These are phyloP conservation scores for Camellia sinensis DNA, from an alignment of 148 eudicot species.

Conservation along the genomic window DNA sequence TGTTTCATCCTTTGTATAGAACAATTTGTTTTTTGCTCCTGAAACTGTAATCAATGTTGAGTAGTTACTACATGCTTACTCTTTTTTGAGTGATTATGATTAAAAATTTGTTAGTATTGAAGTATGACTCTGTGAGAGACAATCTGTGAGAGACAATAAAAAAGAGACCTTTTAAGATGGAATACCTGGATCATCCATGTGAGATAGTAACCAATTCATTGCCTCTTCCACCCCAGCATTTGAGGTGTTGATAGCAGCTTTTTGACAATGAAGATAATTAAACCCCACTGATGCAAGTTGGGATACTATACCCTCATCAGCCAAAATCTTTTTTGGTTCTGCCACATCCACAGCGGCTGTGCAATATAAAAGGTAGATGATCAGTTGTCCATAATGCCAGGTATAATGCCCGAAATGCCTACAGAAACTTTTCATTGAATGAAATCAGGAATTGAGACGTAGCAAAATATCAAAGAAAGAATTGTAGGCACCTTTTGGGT, in stretches of 20 bases:
- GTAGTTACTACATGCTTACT: too few species aligned
- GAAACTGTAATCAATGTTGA: constrained; percentile 20
- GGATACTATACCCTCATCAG: constrained; percentile 66
- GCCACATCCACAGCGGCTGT: constrained; percentile 43
- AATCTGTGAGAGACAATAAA: too few species aligned
- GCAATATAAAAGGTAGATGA: background rate
- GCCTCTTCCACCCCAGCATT: constrained; percentile 94
- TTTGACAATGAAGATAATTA: constrained; percentile 62
- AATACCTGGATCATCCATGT: constrained; percentile 95
- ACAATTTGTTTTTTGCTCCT: too few species aligned
- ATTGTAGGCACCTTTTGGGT: too few species aligned
- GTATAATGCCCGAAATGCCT: background rate
- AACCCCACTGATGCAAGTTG: constrained; percentile 93
- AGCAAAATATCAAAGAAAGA: too few species aligned
- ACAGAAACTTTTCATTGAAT: background rate
- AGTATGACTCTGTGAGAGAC: too few species aligned
- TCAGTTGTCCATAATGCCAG: background rate
- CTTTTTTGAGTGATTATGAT: too few species aligned
- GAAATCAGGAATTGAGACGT: too few species aligned
- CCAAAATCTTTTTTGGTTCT: constrained; percentile 30
- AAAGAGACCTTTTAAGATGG: background rate
- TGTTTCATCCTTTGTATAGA: too few species aligned
- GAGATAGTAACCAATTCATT: constrained; percentile 94
- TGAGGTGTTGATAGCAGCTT: constrained; percentile 82
- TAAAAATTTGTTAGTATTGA: too few species aligned